A percentile compares a stretch with the other conserved stretches of the same genome.
Conservation (phyloP, 2,329 filamentous ascomycete species). For the Dactylella cylindrospora region DNA sequence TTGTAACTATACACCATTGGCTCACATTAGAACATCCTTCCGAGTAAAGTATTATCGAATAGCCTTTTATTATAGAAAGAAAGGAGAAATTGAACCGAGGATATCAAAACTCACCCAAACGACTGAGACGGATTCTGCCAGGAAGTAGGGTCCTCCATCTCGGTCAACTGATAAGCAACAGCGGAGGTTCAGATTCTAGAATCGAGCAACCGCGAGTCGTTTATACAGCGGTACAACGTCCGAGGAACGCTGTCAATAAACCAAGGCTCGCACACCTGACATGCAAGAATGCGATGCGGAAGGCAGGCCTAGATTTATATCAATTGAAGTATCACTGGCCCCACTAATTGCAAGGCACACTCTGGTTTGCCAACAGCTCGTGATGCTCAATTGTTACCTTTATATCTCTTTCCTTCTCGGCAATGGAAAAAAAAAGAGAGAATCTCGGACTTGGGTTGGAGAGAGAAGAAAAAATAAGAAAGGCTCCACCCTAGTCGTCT, state of each 20-base stretch:
- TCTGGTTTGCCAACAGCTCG: neutral
- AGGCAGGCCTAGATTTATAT: neutral
- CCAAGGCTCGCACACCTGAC: too few relatives aligned
- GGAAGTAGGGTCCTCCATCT: constrained; percentile 33
- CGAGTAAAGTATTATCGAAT: too few relatives aligned
- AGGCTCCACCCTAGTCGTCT: constrained; percentile 18
- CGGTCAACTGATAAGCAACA: neutral
- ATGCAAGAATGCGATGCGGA: neutral
- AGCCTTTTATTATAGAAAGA: neutral
- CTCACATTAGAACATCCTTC: too few relatives aligned
- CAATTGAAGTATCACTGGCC: neutral
- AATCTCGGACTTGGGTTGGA: constrained; percentile 6
- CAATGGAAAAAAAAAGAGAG: neutral
- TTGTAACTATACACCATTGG: constrained; percentile 27
- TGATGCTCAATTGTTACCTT: neutral
- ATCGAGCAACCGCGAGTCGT: neutral
- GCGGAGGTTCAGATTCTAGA: neutral
- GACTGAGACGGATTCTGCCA: constrained; percentile 36
- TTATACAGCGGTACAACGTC: neutral
- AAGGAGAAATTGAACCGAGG: neutral
- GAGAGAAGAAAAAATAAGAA: too few relatives aligned
- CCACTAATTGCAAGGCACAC: too few relatives aligned
- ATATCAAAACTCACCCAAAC: constrained; percentile 17
- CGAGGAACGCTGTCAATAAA: too few relatives aligned
- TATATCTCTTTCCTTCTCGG: neutral